Conservation (phyloP, 78 protist species). For the slime mould (Dictyostelium discoideum) region DNA sequence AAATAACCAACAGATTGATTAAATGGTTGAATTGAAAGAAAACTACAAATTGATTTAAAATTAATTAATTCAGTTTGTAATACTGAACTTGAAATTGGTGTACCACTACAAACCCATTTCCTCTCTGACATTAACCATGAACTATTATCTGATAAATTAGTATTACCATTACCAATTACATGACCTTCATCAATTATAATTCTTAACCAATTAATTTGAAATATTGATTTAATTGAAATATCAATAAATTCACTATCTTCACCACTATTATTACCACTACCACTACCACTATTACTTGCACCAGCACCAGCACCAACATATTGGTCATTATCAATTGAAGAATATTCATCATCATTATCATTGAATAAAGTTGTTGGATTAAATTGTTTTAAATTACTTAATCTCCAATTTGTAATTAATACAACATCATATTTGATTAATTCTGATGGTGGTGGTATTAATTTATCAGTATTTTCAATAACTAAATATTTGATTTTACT, state of each 20-base stretch:
- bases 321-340: neutral
- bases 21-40: constrained; percentile 26
- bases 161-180: constrained; percentile 1
- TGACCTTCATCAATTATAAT: constrained; percentile 73
- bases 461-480: neutral
- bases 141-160: neutral
- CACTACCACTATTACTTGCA: too few species aligned
- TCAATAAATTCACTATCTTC: neutral
- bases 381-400: constrained; percentile 13
- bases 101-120: constrained; percentile 49
- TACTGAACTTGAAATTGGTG: constrained; percentile 23
- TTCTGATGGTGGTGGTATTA: neutral
- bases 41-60: constrained; percentile 21
- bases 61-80: neutral
- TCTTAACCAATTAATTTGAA: constrained; percentile 37
- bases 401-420: constrained; percentile 1
- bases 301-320: neutral
- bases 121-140: neutral
- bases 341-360: neutral
- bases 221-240: neutral
- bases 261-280: neutral
- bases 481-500: neutral
- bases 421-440: constrained; percentile 29
- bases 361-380: neutral
- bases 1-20: neutral